phyloP scores from a whole-genome alignment of 768 basidiomycete species.

The Leucosporidium creatinivorum region DNA sequence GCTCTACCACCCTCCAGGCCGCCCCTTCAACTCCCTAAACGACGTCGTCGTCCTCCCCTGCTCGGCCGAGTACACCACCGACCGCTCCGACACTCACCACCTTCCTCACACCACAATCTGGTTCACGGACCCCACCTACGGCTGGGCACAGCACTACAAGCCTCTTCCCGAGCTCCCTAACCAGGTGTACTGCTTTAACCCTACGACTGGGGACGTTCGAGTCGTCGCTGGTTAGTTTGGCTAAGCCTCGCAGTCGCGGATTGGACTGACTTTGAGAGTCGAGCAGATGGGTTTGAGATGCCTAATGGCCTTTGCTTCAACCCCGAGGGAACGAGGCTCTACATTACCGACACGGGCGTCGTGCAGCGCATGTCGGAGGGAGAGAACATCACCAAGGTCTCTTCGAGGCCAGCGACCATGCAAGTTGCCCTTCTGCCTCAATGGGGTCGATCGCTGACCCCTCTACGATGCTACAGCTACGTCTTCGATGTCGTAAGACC shows the following conservation, averaged over 20 bases:
- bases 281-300: constrained; percentile 56
- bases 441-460: not conserved
- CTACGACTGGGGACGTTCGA: constrained; percentile 56
- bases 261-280: no score
- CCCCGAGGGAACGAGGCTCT: not conserved
- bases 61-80: not conserved
- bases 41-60: constrained; percentile 65
- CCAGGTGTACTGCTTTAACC: constrained; percentile 72
- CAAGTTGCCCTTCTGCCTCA: not conserved
- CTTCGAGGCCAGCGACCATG: not conserved
- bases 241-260: not conserved
- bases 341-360: constrained; percentile 33
- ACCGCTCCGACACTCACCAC: constrained; percentile 4
- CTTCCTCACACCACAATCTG: constrained; percentile 9
- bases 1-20: constrained; percentile 59
- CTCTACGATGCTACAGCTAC: constrained; percentile 47
- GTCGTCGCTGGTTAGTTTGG: constrained; percentile 51
- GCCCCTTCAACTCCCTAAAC: constrained; percentile 75
- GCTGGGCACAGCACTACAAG: constrained; percentile 10
- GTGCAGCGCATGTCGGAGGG: not conserved
- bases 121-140: constrained; percentile 31
- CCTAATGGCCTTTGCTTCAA: constrained; percentile 53
- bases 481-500: constrained; percentile 58
- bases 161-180: constrained; percentile 55
- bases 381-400: not conserved